Evolutionary conservation across 371 early-diverging fungal species (phyloP), one percentile per base, ranked within the genome.

Genomic region (Mortierella sp.): DNA sequence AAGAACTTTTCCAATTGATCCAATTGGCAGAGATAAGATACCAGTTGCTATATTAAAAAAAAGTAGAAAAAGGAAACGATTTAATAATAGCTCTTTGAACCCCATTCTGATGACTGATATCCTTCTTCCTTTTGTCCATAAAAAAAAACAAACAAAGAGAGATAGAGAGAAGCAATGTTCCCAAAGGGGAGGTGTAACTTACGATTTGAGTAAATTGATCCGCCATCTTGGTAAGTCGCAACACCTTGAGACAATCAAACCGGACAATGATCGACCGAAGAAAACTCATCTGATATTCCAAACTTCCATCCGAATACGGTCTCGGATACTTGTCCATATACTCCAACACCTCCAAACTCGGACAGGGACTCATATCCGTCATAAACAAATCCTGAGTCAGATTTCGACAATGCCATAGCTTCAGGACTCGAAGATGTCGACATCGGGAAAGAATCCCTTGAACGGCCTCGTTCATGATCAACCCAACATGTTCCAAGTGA

Each of bases 241-340:
- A 52, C 7, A 66, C 14, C 51, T 56, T 50, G 15, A 79, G 57
- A 3, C 57, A 37, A 43, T 79, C 79, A 50, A 68, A 79, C 14
- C 73, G 66, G 47, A 64, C 60, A 18, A 79, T 66, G 1, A 79
- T 56, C 14, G 69, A 72, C 28, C 60, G 57, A 43, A 79, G 26
- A 47, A 79, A 71, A 21, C 56, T 47, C 15, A 71, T 65, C 62
- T 76, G 76, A 7, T 64, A 23, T n/a, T 62, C 68, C 64, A 71
- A 71, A 1, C 71, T 67, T 53, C 71, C 71, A 15, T 64, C 64
- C 16, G 44, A 55, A 53, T 60, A 71, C 7, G 66, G 60, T 19
- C 73, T 29, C 26, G 64, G 30, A 19, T 62, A 64, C 66, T 79
- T 79, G 66, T 79, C 79, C 79, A 79, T 72, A 44, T 62, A 79